phyloP scores from a whole-genome alignment of 1,284 basidiomycete genomes.

The Tetrapyrgos nigripes region DNA sequence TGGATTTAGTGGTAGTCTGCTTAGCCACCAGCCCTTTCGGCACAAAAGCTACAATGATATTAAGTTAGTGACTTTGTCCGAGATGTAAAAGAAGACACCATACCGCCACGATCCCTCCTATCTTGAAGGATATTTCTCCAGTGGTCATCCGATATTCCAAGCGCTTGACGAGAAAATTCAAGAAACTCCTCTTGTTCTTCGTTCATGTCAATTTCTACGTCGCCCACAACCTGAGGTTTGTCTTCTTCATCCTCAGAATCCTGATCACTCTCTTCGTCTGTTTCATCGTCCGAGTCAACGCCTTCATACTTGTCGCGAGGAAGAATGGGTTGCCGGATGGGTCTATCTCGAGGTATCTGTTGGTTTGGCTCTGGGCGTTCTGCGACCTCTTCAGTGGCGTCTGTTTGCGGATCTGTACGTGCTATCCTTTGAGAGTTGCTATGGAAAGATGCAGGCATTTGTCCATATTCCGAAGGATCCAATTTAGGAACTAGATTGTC shows the following conservation, averaged over 20 bases:
- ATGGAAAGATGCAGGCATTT: conserved; percentile 77
- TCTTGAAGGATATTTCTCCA: conserved; percentile 86
- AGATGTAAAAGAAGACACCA: conserved; percentile 27
- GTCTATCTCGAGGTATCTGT: conserved; percentile 32
- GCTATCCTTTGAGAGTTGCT: conserved; percentile 71
- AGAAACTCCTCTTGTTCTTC: conserved; percentile 93
- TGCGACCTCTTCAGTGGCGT: conserved; percentile 38
- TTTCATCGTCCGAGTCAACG: conserved; percentile 85
- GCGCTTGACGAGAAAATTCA: conserved; percentile 87
- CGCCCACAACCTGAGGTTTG: conserved; percentile 78
- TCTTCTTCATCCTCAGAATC: conserved; percentile 79
- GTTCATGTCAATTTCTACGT: conserved; percentile 86
- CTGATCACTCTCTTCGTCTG: conserved; percentile 61
- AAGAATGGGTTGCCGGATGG: conserved; percentile 77
- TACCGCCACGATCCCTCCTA: conserved; percentile 78
- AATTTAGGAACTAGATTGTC: conserved; percentile 74
- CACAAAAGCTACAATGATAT: conserved; percentile 63
- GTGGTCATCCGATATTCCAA: conserved; percentile 85
- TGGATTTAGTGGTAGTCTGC: conserved; percentile 20
- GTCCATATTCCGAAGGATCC: conserved; percentile 77
- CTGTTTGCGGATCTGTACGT: conserved; percentile 53
- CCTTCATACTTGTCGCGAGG: conserved; percentile 84
- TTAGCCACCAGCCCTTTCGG: conserved; percentile 48
- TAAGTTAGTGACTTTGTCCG: not conserved
- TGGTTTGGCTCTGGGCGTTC: conserved; percentile 16